A percentile compares a stretch with the other conserved stretches of the same genome.
Conservation (phyloP, 768 basidiomycete genomes). For the Trametes villosa region DNA sequence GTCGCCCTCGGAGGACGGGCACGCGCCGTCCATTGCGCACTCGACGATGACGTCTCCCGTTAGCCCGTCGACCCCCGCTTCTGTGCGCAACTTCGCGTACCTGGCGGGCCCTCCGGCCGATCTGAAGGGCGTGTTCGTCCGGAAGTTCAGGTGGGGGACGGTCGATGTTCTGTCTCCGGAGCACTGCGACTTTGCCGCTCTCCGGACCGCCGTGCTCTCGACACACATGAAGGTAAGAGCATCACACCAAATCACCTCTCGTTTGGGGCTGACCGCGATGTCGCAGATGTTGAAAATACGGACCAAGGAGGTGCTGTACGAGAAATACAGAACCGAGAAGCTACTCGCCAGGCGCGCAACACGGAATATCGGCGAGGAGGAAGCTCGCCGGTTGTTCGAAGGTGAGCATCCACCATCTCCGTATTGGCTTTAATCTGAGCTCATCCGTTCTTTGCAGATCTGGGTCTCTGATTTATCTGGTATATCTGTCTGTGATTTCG, state of each 20-base stretch:
- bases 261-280: background rate
- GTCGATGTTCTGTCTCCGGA: constrained; percentile 84
- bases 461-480: constrained; percentile 24
- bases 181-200: constrained; percentile 86
- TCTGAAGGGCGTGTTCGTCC: constrained; percentile 73
- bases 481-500: constrained; percentile 5
- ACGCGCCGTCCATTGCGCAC: constrained; percentile 39
- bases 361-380: constrained; percentile 73
- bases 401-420: constrained; percentile 45
- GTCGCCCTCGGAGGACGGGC: constrained; percentile 51
- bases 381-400: constrained; percentile 72
- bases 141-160: constrained; percentile 88
- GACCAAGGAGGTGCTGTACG: constrained; percentile 90
- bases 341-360: constrained; percentile 86
- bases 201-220: constrained; percentile 82
- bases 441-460: constrained; percentile 11
- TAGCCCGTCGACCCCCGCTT: constrained; percentile 29
- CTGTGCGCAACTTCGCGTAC: constrained; percentile 41
- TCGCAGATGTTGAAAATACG: constrained; percentile 75
- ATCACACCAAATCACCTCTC: no score
- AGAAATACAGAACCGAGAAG: constrained; percentile 91
- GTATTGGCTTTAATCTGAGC: background rate
- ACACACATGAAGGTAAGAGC: constrained; percentile 83
- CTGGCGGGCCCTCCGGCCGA: constrained; percentile 64
- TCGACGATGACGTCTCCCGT: constrained; percentile 27